Evolutionary conservation across 768 basidiomycete genomes (phyloP).

Genomic region (Gloeostereum incarnatum): DNA sequence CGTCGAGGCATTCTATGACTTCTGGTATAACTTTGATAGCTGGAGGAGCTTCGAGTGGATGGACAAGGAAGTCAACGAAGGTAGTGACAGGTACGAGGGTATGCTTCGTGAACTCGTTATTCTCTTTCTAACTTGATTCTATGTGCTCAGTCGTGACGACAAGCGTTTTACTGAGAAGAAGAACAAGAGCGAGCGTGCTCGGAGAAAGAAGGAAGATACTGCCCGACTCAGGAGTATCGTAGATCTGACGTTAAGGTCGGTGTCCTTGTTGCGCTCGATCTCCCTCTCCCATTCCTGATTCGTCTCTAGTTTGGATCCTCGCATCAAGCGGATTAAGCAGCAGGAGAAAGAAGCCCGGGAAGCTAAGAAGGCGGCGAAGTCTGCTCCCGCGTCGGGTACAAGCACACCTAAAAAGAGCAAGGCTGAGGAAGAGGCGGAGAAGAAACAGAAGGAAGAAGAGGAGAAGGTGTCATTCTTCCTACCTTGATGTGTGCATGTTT

Average conservation of each 20-base stretch:
- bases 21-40: conserved; percentile 99
- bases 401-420: conserved; percentile 51
- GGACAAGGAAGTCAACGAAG: conserved; percentile 98
- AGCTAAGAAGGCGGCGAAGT: conserved; percentile 69
- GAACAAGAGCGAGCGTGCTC: conserved; percentile 94
- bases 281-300: neutral
- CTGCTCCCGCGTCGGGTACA: conserved; percentile 24
- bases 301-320: conserved; percentile 58
- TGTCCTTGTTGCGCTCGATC: neutral
- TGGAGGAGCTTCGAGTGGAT: conserved; percentile 98
- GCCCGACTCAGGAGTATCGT: conserved; percentile 82
- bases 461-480: conserved; percentile 53
- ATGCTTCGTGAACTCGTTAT: neutral
- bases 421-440: conserved; percentile 65
- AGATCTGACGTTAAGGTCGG: conserved; percentile 64
- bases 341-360: conserved; percentile 93
- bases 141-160: conserved; percentile 73
- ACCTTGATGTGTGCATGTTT: neutral
- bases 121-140: conserved; percentile 7
- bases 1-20: conserved; percentile 94
- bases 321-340: conserved; percentile 95
- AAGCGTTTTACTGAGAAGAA: conserved; percentile 99
- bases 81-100: conserved; percentile 74
- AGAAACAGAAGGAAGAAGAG: conserved; percentile 77
- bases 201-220: conserved; percentile 96